A percentile compares a stretch with the other conserved stretches of the same genome.
Conservation (phyloP, 192 early-diverging fungal genomes). For the Gorgonomyces haynaldii region DNA sequence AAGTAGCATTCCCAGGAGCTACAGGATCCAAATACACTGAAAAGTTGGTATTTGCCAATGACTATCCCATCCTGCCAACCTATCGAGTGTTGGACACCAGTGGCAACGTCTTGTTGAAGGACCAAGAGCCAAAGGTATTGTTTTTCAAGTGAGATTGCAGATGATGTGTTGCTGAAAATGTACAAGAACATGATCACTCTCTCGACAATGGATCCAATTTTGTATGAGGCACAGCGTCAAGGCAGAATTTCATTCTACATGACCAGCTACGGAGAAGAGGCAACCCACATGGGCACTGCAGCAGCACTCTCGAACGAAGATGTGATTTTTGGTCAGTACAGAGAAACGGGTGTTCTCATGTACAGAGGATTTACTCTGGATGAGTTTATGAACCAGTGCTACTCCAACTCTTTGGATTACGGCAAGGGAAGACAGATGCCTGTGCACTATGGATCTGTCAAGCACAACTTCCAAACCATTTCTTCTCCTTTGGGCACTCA, state of each 20-base stretch:
- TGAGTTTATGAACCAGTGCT: conserved; percentile 96
- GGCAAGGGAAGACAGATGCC: conserved; percentile 99
- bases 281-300: conserved; percentile 75
- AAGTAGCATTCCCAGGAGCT: conserved; percentile 38
- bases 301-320: conserved; percentile 78
- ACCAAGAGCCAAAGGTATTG: conserved; percentile 33
- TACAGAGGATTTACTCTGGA: conserved; percentile 91
- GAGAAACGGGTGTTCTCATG: conserved; percentile 86
- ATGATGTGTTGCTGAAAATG: conserved; percentile 64
- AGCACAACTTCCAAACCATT: conserved; percentile 87
- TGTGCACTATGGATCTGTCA: conserved; percentile 83
- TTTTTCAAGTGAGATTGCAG: conserved; percentile 42
- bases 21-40: conserved; percentile 32
- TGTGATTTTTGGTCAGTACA: conserved; percentile 92
- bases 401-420: conserved; percentile 72
- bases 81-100: conserved; percentile 88
- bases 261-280: conserved; percentile 98
- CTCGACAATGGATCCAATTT: conserved; percentile 83
- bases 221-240: conserved; percentile 97
- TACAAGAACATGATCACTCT: conserved; percentile 87
- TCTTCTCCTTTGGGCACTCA: conserved; percentile 94
- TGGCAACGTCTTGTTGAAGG: conserved; percentile 60
- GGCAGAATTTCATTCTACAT: conserved; percentile 98
- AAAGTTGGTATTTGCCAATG: conserved; percentile 23
- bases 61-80: conserved; percentile 59